Conservation (phyloP, 2,329 filamentous ascomycete genomes). For the Colletotrichum tofieldiae region DNA sequence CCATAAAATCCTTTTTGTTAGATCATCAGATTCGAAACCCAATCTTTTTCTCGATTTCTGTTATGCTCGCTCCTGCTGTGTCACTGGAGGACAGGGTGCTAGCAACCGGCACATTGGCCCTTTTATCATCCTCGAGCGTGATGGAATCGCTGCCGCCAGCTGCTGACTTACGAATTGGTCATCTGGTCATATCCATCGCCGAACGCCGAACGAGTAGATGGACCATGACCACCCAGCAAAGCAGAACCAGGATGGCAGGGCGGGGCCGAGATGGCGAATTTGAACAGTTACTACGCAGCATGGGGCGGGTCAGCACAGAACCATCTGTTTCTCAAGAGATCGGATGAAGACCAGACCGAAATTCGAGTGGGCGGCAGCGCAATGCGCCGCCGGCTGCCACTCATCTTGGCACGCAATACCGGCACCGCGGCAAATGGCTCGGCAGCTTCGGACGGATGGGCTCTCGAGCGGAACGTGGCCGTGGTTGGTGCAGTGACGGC, state of each 20-base stretch:
- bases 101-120: background rate
- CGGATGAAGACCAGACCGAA: conserved; percentile 30
- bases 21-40: too few relatives aligned
- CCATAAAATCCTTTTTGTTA: too few relatives aligned
- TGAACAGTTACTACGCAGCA: background rate
- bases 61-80: background rate
- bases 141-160: background rate
- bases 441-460: conserved; percentile 9
- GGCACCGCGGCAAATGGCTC: background rate
- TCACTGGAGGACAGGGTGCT: background rate
- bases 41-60: background rate
- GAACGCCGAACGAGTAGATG: background rate
- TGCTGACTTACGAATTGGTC: background rate
- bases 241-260: background rate
- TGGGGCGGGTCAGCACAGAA: background rate
- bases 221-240: background rate
- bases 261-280: background rate
- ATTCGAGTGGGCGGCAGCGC: conserved; percentile 6
- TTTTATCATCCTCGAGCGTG: background rate
- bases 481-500: background rate
- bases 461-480: background rate
- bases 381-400: conserved; percentile 18
- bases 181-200: too few relatives aligned
- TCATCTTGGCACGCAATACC: background rate
- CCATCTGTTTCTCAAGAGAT: conserved; percentile 5